Conservation (phyloP, 306 rosid genomes). For the Cyclanthera cordifolia region DNA sequence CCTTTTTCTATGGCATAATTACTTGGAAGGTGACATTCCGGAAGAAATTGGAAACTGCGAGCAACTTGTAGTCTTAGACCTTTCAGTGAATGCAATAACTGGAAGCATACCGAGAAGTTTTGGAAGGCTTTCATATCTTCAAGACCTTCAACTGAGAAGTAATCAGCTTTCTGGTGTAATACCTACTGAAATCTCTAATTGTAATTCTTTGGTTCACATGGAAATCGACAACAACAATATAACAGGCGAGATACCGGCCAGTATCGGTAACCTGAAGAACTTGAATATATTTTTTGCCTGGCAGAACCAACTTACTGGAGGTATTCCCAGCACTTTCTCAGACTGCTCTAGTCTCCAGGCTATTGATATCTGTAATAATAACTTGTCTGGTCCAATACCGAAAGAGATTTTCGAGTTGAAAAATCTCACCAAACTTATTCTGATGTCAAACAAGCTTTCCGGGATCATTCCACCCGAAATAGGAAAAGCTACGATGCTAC, state of each 20-base stretch:
- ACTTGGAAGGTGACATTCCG: constrained; percentile 53
- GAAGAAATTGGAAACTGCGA: constrained; percentile 53
- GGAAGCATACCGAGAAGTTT: constrained; percentile 63
- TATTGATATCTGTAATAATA: constrained; percentile 69
- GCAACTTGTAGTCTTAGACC: constrained; percentile 44
- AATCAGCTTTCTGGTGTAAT: constrained; percentile 54
- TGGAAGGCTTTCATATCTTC: constrained; percentile 46
- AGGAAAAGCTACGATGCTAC: constrained; percentile 61
- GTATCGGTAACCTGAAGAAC: constrained; percentile 57
- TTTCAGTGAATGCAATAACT: constrained; percentile 58
- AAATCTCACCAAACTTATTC: constrained; percentile 53
- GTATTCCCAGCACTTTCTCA: constrained; percentile 59
- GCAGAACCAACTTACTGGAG: constrained; percentile 61
- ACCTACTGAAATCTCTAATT: constrained; percentile 59
- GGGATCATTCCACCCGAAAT: constrained; percentile 70
- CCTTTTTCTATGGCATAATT: constrained; percentile 63
- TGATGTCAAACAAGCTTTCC: constrained; percentile 60
- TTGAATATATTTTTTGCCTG: constrained; percentile 61
- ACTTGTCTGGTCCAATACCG: constrained; percentile 50
- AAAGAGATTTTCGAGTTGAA: constrained; percentile 41
- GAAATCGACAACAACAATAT: constrained; percentile 74
- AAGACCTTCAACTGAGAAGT: constrained; percentile 71
- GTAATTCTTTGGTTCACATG: constrained; percentile 43
- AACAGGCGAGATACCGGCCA: constrained; percentile 53
- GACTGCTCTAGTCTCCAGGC: constrained; percentile 50